Evolutionary conservation across 257 asterid species (phyloP).

Genomic region (Knoxia roxburghii): DNA sequence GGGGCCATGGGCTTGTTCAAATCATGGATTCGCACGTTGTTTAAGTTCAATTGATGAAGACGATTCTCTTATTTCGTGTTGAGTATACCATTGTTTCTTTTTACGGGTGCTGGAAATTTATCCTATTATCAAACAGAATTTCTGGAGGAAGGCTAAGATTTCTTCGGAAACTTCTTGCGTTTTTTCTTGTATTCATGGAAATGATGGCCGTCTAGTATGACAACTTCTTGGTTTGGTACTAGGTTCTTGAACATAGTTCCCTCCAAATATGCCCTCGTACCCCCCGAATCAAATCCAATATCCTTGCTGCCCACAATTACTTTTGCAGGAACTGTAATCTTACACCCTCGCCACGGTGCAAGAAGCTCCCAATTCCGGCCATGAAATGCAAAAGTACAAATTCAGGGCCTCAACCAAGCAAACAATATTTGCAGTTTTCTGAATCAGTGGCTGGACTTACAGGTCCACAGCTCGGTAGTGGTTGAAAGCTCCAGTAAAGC

Average conservation of each 20-base stretch:
- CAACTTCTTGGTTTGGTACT: constrained; percentile 40
- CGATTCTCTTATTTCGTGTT: no score
- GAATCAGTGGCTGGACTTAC: constrained; percentile 21
- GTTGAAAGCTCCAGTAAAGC: constrained; percentile 43
- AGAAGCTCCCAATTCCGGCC: constrained; percentile 47
- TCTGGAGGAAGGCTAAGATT: constrained; percentile 29
- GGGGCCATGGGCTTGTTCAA: neutral
- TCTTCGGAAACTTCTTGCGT: constrained; percentile 35
- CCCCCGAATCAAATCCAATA: constrained; percentile 36
- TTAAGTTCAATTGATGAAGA: neutral
- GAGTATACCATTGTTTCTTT: no score
- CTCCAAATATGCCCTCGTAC: constrained; percentile 34
- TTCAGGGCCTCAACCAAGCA: neutral
- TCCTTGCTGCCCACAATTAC: constrained; percentile 40
- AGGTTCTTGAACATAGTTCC: constrained; percentile 29
- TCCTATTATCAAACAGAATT: no score
- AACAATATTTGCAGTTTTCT: no score
- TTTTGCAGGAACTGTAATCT: constrained; percentile 41
- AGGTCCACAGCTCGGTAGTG: constrained; percentile 43
- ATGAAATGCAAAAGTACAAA: neutral
- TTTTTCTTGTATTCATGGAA: constrained; percentile 36
- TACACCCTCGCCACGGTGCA: constrained; percentile 48
- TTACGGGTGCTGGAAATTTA: no score
- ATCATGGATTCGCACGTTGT: neutral
- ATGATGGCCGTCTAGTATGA: constrained; percentile 42